Percentiles rank a stretch among this genome's conserved stretches.
Conservation (phyloP, 1,284 basidiomycete genomes). For the Fomitopsis betulina region DNA sequence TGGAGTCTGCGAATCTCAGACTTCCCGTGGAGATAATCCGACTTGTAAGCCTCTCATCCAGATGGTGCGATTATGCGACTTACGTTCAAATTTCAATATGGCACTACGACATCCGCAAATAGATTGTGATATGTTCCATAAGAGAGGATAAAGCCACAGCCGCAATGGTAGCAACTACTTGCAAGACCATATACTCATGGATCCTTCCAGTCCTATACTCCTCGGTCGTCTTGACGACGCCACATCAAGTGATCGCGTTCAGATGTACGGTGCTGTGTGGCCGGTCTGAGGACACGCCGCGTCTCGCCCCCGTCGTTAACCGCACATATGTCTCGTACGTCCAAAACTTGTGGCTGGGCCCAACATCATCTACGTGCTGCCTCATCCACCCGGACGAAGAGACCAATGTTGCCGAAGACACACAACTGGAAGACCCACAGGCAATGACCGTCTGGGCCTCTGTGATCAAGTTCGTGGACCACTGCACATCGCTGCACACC, state of each 20-base stretch:
- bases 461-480: not conserved
- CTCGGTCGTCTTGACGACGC: not conserved
- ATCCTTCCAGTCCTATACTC: not conserved
- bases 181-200: not conserved
- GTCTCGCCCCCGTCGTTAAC: not conserved
- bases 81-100: too few species aligned
- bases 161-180: not conserved
- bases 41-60: slow-evolving; percentile 14
- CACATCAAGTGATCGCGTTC: not conserved
- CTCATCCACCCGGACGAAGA: too few species aligned
- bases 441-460: not conserved
- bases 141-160: not conserved
- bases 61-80: not conserved
- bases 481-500: not conserved
- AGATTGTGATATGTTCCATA: not conserved
- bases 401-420: not conserved
- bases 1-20: too few species aligned
- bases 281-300: not conserved
- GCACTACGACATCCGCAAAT: not conserved
- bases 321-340: not conserved
- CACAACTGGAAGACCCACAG: too few species aligned
- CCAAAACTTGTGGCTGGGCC: not conserved
- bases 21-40: not conserved
- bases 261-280: not conserved
- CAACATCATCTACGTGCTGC: not conserved